Evolutionary conservation across 2,329 filamentous ascomycete species (phyloP).

Genomic region (Ambrosiella beaveri): DNA sequence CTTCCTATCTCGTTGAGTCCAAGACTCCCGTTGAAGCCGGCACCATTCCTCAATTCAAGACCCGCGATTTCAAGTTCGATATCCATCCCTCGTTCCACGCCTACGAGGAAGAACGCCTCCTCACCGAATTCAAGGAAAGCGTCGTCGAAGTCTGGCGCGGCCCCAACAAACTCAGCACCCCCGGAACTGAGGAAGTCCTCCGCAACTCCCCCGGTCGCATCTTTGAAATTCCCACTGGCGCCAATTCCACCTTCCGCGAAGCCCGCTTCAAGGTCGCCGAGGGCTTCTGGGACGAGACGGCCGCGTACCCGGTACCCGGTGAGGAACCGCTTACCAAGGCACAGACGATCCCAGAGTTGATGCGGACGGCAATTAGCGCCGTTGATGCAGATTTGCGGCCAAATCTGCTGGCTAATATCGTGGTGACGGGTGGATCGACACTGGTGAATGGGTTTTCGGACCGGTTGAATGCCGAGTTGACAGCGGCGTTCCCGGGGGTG

Average conservation of each 20-base stretch:
- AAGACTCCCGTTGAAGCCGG: constrained; percentile 83
- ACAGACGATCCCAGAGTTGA: constrained; percentile 70
- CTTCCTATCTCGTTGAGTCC: constrained; percentile 73
- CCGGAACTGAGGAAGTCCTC: constrained; percentile 60
- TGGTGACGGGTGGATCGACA: constrained; percentile 77
- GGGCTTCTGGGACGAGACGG: constrained; percentile 76
- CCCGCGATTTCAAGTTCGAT: constrained; percentile 48
- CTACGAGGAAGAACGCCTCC: constrained; percentile 78
- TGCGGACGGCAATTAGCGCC: constrained; percentile 57
- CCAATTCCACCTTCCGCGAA: constrained; percentile 83
- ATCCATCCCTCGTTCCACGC: constrained; percentile 55
- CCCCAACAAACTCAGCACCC: constrained; percentile 46
- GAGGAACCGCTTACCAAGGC: constrained; percentile 40
- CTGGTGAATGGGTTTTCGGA: constrained; percentile 86
- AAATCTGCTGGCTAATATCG: constrained; percentile 70
- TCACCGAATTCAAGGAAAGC: constrained; percentile 95
- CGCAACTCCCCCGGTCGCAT: constrained; percentile 60
- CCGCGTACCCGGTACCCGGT: constrained; percentile 37
- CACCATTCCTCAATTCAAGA: constrained; percentile 57
- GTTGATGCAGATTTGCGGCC: constrained; percentile 82
- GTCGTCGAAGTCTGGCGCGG: constrained; percentile 88
- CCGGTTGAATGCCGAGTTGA: constrained; percentile 70
- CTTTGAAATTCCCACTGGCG: constrained; percentile 94
- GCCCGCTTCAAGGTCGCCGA: constrained; percentile 78
- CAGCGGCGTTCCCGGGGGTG: constrained; percentile 63